Evolutionary conservation across 345 rosid genomes (phyloP).

Genomic region (Citrus hindsii): DNA sequence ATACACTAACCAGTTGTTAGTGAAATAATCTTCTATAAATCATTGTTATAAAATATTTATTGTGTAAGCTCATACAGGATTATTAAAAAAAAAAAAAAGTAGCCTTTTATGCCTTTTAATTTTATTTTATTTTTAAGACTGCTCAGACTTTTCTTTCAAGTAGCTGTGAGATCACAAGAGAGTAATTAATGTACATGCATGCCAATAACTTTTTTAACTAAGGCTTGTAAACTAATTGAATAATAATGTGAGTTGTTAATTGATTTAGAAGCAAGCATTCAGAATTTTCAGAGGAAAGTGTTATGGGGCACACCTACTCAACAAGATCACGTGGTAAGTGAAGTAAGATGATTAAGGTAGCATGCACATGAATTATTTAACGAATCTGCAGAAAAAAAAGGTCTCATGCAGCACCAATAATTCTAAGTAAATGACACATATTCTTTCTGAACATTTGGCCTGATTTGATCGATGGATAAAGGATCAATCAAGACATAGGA

Average conservation of each 20-base stretch:
- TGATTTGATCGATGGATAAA: not conserved
- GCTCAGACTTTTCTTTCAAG: too few species aligned
- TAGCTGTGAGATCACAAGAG: too few species aligned
- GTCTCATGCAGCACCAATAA: not conserved
- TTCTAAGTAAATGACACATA: slow-evolving; percentile 1
- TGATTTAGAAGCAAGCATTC: not conserved
- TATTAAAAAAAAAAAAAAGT: too few species aligned
- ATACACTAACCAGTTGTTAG: not conserved
- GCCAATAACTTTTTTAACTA: too few species aligned
- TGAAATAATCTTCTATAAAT: not conserved
- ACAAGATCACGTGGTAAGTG: slow-evolving; percentile 6
- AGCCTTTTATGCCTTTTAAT: too few species aligned
- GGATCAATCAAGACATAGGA: not conserved
- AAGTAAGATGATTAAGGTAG: slow-evolving; percentile 1
- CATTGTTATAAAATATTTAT: not conserved
- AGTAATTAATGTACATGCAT: too few species aligned
- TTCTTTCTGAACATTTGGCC: not conserved
- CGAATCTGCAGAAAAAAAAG: not conserved
- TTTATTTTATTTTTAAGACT: too few species aligned
- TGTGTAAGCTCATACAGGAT: not conserved
- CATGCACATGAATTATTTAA: not conserved
- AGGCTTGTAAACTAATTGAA: too few species aligned
- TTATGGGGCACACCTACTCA: not conserved
- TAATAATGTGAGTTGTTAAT: not conserved
- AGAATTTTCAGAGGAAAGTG: not conserved